Conservation (phyloP, 495 filamentous ascomycete species). For the Penicillium canariense region DNA sequence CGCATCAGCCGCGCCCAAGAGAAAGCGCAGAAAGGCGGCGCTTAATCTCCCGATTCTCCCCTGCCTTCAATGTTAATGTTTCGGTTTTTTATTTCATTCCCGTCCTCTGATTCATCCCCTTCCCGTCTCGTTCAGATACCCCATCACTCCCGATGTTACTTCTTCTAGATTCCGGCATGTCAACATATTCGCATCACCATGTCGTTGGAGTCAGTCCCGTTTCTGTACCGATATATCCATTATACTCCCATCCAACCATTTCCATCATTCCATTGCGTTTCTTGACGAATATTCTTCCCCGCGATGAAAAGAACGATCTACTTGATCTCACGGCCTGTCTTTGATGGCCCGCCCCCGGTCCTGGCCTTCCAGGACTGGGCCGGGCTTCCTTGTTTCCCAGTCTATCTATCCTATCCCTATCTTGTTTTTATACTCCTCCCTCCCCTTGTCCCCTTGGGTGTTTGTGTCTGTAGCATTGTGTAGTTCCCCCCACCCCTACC, state of each 20-base stretch:
- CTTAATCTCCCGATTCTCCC: slow-evolving; percentile 25
- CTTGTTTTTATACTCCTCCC: neutral
- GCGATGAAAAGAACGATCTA: slow-evolving; percentile 28
- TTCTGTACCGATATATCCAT: slow-evolving; percentile 22
- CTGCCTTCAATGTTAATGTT: slow-evolving; percentile 4
- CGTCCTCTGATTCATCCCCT: slow-evolving; percentile 17
- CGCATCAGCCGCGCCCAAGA: slow-evolving; percentile 80
- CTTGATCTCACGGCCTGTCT: slow-evolving; percentile 10
- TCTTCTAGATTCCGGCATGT: slow-evolving; percentile 34
- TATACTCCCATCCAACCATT: neutral
- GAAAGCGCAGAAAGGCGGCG: slow-evolving; percentile 62
- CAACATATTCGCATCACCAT: slow-evolving; percentile 16
- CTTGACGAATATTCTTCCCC: slow-evolving; percentile 18
- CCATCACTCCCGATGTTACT: slow-evolving; percentile 37
- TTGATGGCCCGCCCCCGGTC: neutral
- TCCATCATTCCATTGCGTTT: slow-evolving; percentile 9
- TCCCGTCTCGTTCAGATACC: slow-evolving; percentile 45
- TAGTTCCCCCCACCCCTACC: slow-evolving; percentile 4
- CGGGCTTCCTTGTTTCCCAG: neutral
- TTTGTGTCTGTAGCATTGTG: slow-evolving; percentile 13
- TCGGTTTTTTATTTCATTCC: slow-evolving; percentile 11
- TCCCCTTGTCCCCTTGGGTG: no score
- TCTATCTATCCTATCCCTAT: neutral
- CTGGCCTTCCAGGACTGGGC: neutral
- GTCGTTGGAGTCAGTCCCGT: slow-evolving; percentile 13